Evolutionary conservation across 1,284 basidiomycete genomes (phyloP).

Genomic region (Thelephora terrestris): DNA sequence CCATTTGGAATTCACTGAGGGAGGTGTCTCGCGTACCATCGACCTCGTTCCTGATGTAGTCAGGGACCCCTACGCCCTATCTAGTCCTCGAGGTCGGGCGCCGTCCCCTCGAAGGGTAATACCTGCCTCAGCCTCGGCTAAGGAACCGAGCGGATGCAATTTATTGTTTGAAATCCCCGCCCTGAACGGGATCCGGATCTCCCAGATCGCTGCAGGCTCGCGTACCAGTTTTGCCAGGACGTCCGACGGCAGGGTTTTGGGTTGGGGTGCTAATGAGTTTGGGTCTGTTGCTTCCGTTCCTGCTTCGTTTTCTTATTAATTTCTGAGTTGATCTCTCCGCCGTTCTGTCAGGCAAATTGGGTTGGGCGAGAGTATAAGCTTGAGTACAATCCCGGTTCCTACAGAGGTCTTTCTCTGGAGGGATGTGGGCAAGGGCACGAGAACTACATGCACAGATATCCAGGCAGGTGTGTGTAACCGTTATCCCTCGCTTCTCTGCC

Average conservation of each 20-base stretch:
- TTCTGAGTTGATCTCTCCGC: neutral
- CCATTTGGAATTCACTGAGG: conserved; percentile 42
- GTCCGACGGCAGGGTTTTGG: conserved; percentile 68
- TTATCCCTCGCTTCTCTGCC: conserved; percentile 7
- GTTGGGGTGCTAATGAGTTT: conserved; percentile 81
- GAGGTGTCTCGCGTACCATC: conserved; percentile 18
- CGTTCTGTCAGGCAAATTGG: conserved; percentile 60
- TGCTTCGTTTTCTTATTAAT: conserved; percentile 1
- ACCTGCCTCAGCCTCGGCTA: neutral
- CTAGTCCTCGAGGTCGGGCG: conserved; percentile 6
- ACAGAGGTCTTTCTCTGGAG: conserved; percentile 76
- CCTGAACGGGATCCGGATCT: conserved; percentile 52
- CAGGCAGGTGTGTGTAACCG: conserved; percentile 43
- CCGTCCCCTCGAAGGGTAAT: conserved; percentile 9
- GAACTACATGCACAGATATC: conserved; percentile 55
- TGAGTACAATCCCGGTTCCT: conserved; percentile 73
- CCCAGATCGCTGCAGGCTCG: conserved; percentile 67
- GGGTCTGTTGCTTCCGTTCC: conserved; percentile 36
- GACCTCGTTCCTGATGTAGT: conserved; percentile 53
- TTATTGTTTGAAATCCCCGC: conserved; percentile 75
- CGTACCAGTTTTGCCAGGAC: conserved; percentile 70
- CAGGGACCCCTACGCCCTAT: conserved; percentile 39
- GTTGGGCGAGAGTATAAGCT: conserved; percentile 57
- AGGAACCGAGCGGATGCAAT: conserved; percentile 15
- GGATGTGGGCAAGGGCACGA: conserved; percentile 41